These are phyloP conservation scores for Trichosporon inkin DNA, from an alignment of 1,284 basidiomycete genomes.

Conservation along the genomic window DNA sequence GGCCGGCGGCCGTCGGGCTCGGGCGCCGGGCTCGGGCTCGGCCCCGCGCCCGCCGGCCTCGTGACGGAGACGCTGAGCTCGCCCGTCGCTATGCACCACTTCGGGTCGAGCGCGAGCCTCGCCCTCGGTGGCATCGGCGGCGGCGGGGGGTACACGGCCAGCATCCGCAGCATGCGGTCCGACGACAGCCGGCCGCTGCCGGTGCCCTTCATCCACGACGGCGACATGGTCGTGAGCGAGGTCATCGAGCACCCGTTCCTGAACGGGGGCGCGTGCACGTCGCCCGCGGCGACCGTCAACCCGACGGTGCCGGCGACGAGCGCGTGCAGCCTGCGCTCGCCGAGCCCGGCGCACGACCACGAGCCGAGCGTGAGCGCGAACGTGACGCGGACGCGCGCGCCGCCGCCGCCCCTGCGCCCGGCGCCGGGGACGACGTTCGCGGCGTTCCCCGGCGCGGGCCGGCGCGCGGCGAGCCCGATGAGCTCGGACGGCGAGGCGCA, in stretches of 20 bases:
- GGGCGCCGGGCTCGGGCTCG: neutral
- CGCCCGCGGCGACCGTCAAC: neutral
- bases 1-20: neutral
- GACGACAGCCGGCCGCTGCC: constrained; percentile 4
- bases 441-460: neutral
- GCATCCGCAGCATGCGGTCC: neutral
- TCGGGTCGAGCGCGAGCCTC: neutral
- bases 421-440: neutral
- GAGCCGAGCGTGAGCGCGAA: neutral
- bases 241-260: constrained; percentile 7
- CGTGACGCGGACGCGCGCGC: neutral
- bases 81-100: constrained; percentile 4
- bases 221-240: constrained; percentile 7
- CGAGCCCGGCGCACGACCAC: neutral
- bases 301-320: neutral
- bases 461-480: neutral
- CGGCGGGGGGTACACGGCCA: neutral
- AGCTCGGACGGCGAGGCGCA: neutral
- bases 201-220: constrained; percentile 2
- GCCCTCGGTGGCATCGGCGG: neutral
- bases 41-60: neutral
- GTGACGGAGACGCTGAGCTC: neutral
- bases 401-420: neutral
- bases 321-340: neutral
- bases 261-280: neutral